Conservation (phyloP, 176 grass and related monocot species). For the Raddia guianensis region DNA sequence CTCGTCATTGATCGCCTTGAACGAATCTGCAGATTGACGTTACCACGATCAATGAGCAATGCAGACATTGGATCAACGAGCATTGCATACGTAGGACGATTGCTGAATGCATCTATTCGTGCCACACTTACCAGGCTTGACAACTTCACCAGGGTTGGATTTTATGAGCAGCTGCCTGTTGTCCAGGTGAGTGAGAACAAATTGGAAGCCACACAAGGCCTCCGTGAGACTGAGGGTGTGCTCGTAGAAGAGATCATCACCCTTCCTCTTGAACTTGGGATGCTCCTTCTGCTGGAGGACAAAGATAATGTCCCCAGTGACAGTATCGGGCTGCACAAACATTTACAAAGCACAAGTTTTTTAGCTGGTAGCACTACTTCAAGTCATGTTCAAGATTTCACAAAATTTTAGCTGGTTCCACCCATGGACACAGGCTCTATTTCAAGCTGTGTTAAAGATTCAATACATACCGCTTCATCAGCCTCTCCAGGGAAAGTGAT, state of each 20-base stretch:
- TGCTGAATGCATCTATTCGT: neutral
- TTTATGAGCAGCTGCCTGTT: constrained; percentile 83
- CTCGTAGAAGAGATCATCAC: constrained; percentile 63
- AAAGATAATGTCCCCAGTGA: constrained; percentile 68
- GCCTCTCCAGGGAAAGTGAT: constrained; percentile 88
- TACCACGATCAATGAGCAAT: neutral
- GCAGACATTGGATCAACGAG: no score
- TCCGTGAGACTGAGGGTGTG: constrained; percentile 60
- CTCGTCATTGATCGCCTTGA: constrained; percentile 84
- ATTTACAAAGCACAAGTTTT: neutral
- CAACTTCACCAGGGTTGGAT: constrained; percentile 72
- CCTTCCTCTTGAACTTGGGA: constrained; percentile 76
- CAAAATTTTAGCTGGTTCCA: no score
- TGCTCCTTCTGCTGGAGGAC: constrained; percentile 83
- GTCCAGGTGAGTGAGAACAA: constrained; percentile 61
- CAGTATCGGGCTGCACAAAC: constrained; percentile 61
- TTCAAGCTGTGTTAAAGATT: no score
- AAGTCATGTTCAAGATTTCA: no score
- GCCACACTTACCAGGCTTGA: constrained; percentile 60
- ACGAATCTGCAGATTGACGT: constrained; percentile 50
- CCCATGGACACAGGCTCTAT: no score
- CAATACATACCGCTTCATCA: constrained; percentile 65
- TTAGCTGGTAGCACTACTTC: neutral
- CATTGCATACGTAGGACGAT: neutral
- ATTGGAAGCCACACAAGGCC: constrained; percentile 67